phyloP scores from a whole-genome alignment of 345 rosid genomes.

The Dipteronia dyeriana region DNA sequence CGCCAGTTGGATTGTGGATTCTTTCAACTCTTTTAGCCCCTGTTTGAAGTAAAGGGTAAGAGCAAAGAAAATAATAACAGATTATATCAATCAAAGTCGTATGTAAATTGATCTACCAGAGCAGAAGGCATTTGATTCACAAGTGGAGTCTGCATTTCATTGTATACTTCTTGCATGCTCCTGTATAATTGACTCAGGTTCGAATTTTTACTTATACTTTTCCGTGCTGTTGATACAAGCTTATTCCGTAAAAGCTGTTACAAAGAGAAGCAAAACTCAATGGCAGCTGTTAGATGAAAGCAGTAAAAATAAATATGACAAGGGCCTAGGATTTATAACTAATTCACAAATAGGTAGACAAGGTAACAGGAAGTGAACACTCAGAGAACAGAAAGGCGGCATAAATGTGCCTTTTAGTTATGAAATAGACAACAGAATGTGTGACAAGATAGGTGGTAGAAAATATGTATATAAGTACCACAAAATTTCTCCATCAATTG shows the following conservation, averaged over 20 bases:
- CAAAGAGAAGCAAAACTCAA: conserved; percentile 14
- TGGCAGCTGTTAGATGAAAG: conserved; percentile 7
- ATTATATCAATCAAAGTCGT: conserved; percentile 1
- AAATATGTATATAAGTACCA: background rate
- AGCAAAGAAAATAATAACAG: conserved; percentile 9
- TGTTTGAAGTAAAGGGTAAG: conserved; percentile 34
- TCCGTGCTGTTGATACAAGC: conserved; percentile 63
- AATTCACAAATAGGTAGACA: background rate
- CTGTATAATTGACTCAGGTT: conserved; percentile 59
- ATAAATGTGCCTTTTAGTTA: background rate
- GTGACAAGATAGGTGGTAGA: conserved; percentile 3
- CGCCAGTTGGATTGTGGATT: conserved; percentile 73
- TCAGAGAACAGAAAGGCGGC: background rate
- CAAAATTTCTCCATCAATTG: background rate
- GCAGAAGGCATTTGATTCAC: conserved; percentile 56
- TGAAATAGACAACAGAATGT: background rate
- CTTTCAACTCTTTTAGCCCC: conserved; percentile 90
- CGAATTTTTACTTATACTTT: conserved; percentile 51
- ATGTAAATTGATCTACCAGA: conserved; percentile 37
- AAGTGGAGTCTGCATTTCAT: conserved; percentile 68
- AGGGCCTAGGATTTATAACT: conserved; percentile 11
- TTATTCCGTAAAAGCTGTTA: conserved; percentile 64
- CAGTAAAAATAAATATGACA: conserved; percentile 13
- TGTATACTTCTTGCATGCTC: conserved; percentile 67
- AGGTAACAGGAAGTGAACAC: background rate